Conservation (phyloP, 1,284 basidiomycete species). For the Somion occarium region DNA sequence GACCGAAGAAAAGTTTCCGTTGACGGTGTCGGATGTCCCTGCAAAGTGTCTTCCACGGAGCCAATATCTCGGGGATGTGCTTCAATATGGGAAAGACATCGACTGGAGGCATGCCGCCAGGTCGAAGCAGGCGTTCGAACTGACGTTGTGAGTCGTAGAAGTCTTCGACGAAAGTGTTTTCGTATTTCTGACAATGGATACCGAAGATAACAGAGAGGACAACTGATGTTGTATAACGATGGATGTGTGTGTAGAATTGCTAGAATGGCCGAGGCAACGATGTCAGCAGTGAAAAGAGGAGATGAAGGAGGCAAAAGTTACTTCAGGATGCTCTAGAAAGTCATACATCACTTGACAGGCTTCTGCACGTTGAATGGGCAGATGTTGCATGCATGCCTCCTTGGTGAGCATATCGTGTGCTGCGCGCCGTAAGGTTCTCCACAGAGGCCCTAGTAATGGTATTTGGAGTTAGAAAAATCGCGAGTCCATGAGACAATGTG, state of each 20-base stretch:
- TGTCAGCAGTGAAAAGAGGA: neutral
- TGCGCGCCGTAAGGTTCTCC: constrained; percentile 1
- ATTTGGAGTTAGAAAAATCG: too few relatives aligned
- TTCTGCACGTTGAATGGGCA: constrained; percentile 26
- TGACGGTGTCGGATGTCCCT: constrained; percentile 14
- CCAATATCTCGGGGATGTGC: constrained; percentile 22
- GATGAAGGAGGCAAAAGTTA: constrained; percentile 11
- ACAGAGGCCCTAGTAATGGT: neutral
- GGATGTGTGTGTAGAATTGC: constrained; percentile 23
- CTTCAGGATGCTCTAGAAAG: constrained; percentile 21
- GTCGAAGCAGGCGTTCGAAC: constrained; percentile 3
- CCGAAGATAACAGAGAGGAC: constrained; percentile 24
- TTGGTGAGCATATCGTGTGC: neutral
- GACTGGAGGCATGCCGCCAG: constrained; percentile 25
- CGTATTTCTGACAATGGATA: constrained; percentile 20
- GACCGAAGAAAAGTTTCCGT: constrained; percentile 16
- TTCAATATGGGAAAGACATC: constrained; percentile 24
- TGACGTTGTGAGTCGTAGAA: constrained; percentile 14
- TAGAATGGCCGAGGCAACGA: constrained; percentile 6
- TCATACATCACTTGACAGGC: constrained; percentile 11
- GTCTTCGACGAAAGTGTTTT: constrained; percentile 15
- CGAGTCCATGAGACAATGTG: neutral
- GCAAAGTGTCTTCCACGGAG: constrained; percentile 20
- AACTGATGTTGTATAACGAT: constrained; percentile 21
- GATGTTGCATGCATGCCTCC: constrained; percentile 11